phyloP scores from a whole-genome alignment of 345 rosid genomes.

The Lepidium aucheri region DNA sequence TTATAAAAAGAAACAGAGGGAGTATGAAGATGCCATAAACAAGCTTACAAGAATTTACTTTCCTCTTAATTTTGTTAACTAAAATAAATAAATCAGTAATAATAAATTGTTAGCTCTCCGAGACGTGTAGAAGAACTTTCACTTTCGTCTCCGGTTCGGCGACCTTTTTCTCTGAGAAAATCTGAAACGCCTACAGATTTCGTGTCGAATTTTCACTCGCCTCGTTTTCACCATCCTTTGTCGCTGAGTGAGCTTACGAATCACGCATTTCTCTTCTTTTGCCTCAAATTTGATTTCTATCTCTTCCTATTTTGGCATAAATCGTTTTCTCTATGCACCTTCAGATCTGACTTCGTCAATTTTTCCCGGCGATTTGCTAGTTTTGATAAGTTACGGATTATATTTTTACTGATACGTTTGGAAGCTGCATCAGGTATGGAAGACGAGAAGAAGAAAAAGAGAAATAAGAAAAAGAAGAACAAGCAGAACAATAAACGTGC shows the following conservation, averaged over 20 bases:
- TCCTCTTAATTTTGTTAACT: too few species aligned
- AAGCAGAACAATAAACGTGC: conserved; percentile 31
- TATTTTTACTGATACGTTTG: background rate
- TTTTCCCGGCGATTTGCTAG: background rate
- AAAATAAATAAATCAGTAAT: too few species aligned
- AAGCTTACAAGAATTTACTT: too few species aligned
- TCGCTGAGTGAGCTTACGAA: background rate
- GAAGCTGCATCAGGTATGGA: conserved; percentile 39
- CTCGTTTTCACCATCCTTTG: background rate
- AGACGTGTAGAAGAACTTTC: background rate
- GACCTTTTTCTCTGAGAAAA: background rate
- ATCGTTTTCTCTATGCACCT: background rate
- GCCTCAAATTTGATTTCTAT: background rate
- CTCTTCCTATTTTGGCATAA: background rate
- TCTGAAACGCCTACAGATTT: background rate
- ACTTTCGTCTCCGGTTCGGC: background rate
- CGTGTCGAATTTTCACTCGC: conserved; percentile 5
- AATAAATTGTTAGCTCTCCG: too few species aligned
- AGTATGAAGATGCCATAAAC: too few species aligned
- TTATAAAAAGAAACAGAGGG: too few species aligned
- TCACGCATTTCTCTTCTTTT: background rate
- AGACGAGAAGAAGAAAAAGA: conserved; percentile 56
- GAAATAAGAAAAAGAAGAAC: conserved; percentile 61
- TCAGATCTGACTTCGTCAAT: conserved; percentile 15
- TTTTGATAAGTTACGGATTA: too few species aligned